Base-by-base conservation (phyloP, 2,329 filamentous ascomycete genomes). In the Sphaerulina musiva region DNA sequence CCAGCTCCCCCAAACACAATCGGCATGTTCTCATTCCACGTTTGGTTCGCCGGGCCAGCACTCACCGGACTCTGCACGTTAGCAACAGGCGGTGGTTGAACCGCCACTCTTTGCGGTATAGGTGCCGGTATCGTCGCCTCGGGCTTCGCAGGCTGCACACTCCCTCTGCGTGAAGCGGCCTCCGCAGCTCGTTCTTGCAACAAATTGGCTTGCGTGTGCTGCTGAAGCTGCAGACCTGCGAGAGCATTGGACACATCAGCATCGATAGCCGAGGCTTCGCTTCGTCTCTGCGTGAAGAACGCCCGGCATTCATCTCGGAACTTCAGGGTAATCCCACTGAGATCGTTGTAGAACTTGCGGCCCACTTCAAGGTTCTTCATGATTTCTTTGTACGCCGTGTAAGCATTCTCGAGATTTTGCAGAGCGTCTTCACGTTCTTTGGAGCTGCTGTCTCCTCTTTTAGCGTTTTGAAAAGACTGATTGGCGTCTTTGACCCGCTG, bases 321-420 rank as follows among this genome's bases (percentile, higher is more conserved):
- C 8, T 85, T 79, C 38, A 83, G 85, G 0, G 95, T 87, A 58
- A 97, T 90, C 71, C 86, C 88, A 45, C 87, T 88, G 4, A 98
- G 78, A 66, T 97, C 91, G 63, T 98, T 98, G 75, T 97, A 98
- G 69, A 98, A 98, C 69, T 93, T 96, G 50, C 92, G 79, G 0
- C 89, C 93, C 0, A 87, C 88, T 61, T 97, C 92, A 2, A 96
- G 78, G 67, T 97, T 95, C 60, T 82, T 88, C 54, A 95, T 83
- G 53, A 97, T 89, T 69, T 98, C 92, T 73, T 95, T 95, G 76
- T 97, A 97, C 72, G 92, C 95, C 71, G 90, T 84, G 69, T 95
- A 97, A 0, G 89, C 92, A 59, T 87, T 90, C 70, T 97, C 92
- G 8, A 98, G 76, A 58, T 81, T 83, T 71, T 98, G 93, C 46